Base-by-base conservation (phyloP, 2,329 filamentous ascomycete species). In the Hypoxylon sp. region DNA sequence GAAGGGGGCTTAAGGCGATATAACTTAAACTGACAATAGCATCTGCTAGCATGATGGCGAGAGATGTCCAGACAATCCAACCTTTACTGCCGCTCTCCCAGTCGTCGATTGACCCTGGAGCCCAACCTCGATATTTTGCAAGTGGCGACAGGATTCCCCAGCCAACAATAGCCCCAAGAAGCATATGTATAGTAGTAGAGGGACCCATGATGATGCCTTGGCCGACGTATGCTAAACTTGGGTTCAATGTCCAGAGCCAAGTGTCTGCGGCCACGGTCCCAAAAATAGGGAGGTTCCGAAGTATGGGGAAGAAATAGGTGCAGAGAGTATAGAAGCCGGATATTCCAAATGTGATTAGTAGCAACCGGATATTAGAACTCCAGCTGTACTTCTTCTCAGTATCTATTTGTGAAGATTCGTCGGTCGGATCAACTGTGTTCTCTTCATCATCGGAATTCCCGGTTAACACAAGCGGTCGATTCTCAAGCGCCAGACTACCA, bases 171-270 rank as follows among this genome's bases (percentile, higher is more conserved):
- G 96, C 94, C 4, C 96, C 96, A 2, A 98, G 82, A 0, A 97
- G 86, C 96, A 99, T 99, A 74, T 98, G 95, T 57, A 97, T 85
- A 2, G 95, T 98, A 0, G 96, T 99, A 41, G 93, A 91, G 3
- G 95, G 93, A 0, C 96, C 96, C 96, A 99, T 99, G 75, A 99
- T 98, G 68, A 99, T 97, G 10, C 96, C 96, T 80, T 99, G 96
- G 0, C 96, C 96, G 25, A 98, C 90, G 78, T 99, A 99, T 2
- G 96, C 96, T n/a, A 97, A 91, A 49, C 94, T 98, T 0, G 96
- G 96, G 72, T 99, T 99, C 5, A 99, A 83, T 0, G 93, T 96
- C 96, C 96, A 99, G 0, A 98, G 86, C 95, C 95, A 99, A 1
- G 88, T 88, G 0, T 87, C 81, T 0, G 94, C 94, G 5, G 97